Percentiles rank a stretch among this genome's conserved stretches.
phyloP scores from a whole-genome alignment of 1,284 basidiomycete species.

The Ustilago vetiveriae region DNA sequence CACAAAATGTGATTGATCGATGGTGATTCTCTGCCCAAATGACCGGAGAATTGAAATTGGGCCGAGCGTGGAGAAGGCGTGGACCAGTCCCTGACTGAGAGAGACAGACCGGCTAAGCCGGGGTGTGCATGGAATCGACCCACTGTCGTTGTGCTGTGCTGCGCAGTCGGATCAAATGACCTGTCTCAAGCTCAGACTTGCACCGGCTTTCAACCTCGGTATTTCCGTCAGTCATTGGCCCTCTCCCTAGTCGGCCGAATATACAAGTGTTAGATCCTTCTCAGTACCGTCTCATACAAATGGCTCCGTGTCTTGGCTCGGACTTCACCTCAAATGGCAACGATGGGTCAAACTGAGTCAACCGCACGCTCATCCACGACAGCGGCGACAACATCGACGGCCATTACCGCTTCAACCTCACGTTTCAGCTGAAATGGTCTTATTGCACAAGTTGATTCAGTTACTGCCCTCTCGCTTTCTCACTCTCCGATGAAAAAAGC shows the following conservation, averaged over 20 bases:
- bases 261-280: conserved; percentile 23
- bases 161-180: conserved; percentile 10
- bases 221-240: too few relatives aligned
- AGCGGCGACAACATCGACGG: conserved; percentile 27
- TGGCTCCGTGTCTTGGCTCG: conserved; percentile 17
- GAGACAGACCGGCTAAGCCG: conserved; percentile 4
- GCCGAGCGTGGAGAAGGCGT: background rate
- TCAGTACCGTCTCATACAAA: conserved; percentile 19
- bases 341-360: conserved; percentile 16
- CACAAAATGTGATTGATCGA: too few relatives aligned
- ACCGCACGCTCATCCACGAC: conserved; percentile 30
- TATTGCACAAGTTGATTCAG: conserved; percentile 23
- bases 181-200: too few relatives aligned
- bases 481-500: too few relatives aligned
- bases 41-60: conserved; percentile 2
- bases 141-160: conserved; percentile 5
- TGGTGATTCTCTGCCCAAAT: too few relatives aligned
- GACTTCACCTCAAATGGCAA: conserved; percentile 21
- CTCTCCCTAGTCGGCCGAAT: too few relatives aligned
- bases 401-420: conserved; percentile 40
- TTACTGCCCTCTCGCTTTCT: background rate
- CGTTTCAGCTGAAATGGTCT: conserved; percentile 36
- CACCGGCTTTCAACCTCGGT: too few relatives aligned
- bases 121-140: background rate
- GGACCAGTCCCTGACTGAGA: background rate